phyloP scores from a whole-genome alignment of 2,329 filamentous ascomycete species.

The Chrysoporthe deuterocubensis region DNA sequence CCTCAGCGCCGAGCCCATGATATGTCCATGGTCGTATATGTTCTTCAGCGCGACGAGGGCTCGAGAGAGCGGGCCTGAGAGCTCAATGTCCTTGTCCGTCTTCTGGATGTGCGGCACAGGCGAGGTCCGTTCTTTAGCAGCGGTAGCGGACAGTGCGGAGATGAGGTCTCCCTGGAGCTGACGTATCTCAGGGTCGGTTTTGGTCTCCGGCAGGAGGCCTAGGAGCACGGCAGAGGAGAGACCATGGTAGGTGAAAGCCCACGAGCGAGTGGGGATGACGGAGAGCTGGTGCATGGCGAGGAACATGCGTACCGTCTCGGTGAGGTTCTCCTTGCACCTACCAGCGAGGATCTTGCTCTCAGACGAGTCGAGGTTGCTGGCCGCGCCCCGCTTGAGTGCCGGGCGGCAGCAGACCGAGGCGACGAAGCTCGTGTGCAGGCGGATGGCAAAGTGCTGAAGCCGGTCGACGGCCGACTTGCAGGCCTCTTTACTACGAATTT shows the following conservation, averaged over 20 bases:
- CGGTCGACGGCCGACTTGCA: conserved; percentile 67
- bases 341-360: conserved; percentile 61
- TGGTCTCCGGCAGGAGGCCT: conserved; percentile 66
- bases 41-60: conserved; percentile 65
- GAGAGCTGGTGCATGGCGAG: conserved; percentile 71
- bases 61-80: conserved; percentile 64
- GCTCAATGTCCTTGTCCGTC: conserved; percentile 64
- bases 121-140: conserved; percentile 63
- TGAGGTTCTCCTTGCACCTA: conserved; percentile 64
- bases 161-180: conserved; percentile 68
- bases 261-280: conserved; percentile 67
- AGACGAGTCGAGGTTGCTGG: conserved; percentile 49
- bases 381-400: conserved; percentile 58
- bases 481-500: conserved; percentile 63
- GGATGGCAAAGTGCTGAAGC: conserved; percentile 66
- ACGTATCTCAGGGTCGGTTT: conserved; percentile 65
- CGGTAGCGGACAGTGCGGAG: conserved; percentile 64
- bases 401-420: conserved; percentile 68
- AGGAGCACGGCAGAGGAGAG: conserved; percentile 68
- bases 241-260: conserved; percentile 71
- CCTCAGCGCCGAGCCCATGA: conserved; percentile 54
- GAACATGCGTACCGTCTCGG: conserved; percentile 71
- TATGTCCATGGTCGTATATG: conserved; percentile 68
- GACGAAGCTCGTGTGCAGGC: conserved; percentile 68
- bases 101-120: conserved; percentile 57